Evolutionary conservation across 2,329 filamentous ascomycete genomes (phyloP), one percentile per base, ranked within the genome.

Genomic region (Xylaria hypoxylon): DNA sequence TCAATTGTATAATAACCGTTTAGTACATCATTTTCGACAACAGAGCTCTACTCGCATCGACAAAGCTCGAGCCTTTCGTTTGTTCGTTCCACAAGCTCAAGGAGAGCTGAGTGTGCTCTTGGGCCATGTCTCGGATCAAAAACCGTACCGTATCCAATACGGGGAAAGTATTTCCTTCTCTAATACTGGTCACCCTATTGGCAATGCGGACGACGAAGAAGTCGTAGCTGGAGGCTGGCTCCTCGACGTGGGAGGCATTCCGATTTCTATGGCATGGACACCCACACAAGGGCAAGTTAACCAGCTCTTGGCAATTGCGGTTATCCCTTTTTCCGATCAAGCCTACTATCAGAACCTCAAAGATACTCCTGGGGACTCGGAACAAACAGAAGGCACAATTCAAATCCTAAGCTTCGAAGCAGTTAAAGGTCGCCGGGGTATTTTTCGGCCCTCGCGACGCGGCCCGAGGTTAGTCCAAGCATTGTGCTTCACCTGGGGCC

Each of bases 191-290:
- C 45, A 65, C 13, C 75, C 73, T 1, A 68, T 74, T 8, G 65
- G 65, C 40, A 59, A 73, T 7, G 50, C 51, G 31, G 65, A 60
- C 8, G 55, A 68, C n/a, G 40, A 68, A 11, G 64, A 69, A 2
- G 47, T 31, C n/a, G 60, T 68, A 17, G 64, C 59, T 22, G 71
- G 72, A 71, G 85, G 85, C 3, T 88, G 85, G 84, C 77, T 87
- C 69, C 72, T 89, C 15, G 84, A 89, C 64, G 79, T 82, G 0
- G 86, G 85, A 11, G 86, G 86, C 56, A 80, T 87, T 15, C 81
- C 86, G 4, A 75, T 85, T 4, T 79, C 81, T 28, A 82, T 88
- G 75, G 82, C 81, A 52, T 89, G 87, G 87, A 84, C 82, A 1
- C 82, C 83, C 2, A 70, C 76, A 1, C 71, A 74, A 2, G 76